Conservation (phyloP, 352 stramenopile species). For the Globisporangium recalcitrans region DNA sequence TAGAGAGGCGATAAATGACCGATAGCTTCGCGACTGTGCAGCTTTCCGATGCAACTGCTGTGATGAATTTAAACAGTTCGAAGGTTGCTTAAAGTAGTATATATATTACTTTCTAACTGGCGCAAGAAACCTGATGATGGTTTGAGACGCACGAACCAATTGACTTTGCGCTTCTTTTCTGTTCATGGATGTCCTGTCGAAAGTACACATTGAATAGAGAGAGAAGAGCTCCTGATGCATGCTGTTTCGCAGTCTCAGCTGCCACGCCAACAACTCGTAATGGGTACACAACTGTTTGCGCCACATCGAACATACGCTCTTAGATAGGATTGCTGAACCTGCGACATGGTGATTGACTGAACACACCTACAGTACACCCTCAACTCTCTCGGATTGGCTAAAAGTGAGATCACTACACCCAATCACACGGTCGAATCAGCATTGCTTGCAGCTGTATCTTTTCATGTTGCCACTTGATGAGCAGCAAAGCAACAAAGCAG, state of each 20-base stretch:
- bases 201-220: not conserved
- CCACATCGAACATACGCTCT: not conserved
- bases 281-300: constrained; percentile 1
- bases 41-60: too few species aligned
- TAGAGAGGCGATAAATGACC: too few species aligned
- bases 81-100: too few species aligned
- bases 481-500: too few species aligned
- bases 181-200: not conserved
- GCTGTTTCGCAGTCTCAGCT: not conserved
- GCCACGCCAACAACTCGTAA: not conserved
- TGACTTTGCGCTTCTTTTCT: constrained; percentile 2
- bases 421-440: not conserved
- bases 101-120: too few species aligned
- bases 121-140: too few species aligned
- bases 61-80: too few species aligned
- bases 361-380: not conserved
- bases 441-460: not conserved
- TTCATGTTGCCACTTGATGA: not conserved
- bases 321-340: constrained; percentile 4
- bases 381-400: not conserved
- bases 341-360: constrained; percentile 8
- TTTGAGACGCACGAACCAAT: not conserved
- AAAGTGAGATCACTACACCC: not conserved
- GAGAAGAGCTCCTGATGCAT: not conserved
- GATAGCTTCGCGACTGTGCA: not conserved